Percentiles rank a stretch among this genome's conserved stretches.
These are phyloP conservation scores for Myrmaecium sp. DNA, from an alignment of 2,329 filamentous ascomycete species.

Conservation along the genomic window DNA sequence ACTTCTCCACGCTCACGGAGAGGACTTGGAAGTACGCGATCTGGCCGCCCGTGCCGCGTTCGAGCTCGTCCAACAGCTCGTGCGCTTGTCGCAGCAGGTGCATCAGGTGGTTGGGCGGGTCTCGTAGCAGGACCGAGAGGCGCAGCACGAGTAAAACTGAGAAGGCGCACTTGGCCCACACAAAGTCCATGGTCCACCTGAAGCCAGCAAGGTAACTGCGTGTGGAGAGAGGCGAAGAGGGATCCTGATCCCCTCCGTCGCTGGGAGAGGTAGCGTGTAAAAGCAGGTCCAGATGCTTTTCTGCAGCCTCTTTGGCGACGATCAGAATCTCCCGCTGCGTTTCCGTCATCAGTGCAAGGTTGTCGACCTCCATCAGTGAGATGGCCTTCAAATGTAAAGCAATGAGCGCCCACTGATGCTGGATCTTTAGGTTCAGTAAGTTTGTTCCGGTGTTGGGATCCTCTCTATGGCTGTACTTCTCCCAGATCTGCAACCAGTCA, in stretches of 20 bases:
- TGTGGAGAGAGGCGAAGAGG: neutral
- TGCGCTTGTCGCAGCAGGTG: conserved; percentile 27
- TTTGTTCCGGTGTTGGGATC: conserved; percentile 19
- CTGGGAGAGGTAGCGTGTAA: conserved; percentile 14
- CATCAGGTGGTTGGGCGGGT: conserved; percentile 21
- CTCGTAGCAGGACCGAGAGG: conserved; percentile 32
- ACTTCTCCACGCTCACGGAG: conserved; percentile 33
- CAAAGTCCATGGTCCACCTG: conserved; percentile 39
- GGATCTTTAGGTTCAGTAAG: conserved; percentile 31
- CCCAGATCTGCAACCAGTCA: conserved; percentile 17
- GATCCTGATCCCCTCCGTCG: too few species aligned
- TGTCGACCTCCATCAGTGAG: conserved; percentile 31
- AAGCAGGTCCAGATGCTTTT: conserved; percentile 33
- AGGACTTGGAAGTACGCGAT: conserved; percentile 33
- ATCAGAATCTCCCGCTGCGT: conserved; percentile 30
- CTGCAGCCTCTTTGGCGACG: conserved; percentile 34
- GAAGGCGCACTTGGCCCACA: conserved; percentile 42
- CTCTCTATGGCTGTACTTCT: conserved; percentile 2
- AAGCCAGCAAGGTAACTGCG: conserved; percentile 32
- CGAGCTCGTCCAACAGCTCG: conserved; percentile 26
- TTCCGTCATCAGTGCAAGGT: conserved; percentile 33
- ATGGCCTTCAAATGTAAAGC: conserved; percentile 36
- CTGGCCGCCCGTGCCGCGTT: conserved; percentile 24
- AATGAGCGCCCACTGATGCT: conserved; percentile 36
- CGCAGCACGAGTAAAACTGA: conserved; percentile 39